phyloP scores from a whole-genome alignment of 805 yeast genomes.

The Tetrapisispora taiwanensis region DNA sequence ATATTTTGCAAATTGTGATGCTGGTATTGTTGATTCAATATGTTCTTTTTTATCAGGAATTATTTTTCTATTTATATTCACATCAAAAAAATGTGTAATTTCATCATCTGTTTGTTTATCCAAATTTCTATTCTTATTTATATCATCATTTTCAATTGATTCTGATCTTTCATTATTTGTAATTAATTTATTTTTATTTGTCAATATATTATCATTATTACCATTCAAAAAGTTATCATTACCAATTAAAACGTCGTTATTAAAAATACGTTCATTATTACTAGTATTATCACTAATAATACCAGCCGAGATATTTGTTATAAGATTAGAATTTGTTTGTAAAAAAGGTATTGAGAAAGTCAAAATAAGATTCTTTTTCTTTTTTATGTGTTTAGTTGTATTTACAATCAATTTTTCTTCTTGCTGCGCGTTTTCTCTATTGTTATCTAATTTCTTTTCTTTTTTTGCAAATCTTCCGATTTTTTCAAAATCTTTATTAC shows the following conservation, averaged over 20 bases:
- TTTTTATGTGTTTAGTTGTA: no score
- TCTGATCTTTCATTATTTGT: no score
- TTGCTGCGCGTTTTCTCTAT: background rate
- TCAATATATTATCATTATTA: no score
- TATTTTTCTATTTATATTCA: background rate
- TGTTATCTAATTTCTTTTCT: background rate
- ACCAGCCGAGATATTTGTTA: background rate
- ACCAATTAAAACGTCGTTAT: background rate
- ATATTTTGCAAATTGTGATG: conserved; percentile 49
- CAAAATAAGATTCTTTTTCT: background rate
- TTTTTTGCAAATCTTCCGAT: conserved; percentile 9
- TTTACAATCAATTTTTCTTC: background rate
- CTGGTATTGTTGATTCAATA: conserved; percentile 9
- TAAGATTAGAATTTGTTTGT: background rate
- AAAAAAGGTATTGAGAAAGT: background rate
- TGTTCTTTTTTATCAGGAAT: conserved; percentile 2
- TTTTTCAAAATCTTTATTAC: background rate
- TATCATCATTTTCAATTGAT: background rate
- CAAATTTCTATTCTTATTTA: background rate
- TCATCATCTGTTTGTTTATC: background rate
- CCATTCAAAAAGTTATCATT: no score
- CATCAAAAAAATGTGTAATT: background rate
- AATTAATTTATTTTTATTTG: no score
- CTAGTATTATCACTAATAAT: no score
- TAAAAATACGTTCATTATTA: background rate